Evolutionary conservation across 2,329 filamentous ascomycete genomes (phyloP).

Genomic region (Monosporascus sp.): DNA sequence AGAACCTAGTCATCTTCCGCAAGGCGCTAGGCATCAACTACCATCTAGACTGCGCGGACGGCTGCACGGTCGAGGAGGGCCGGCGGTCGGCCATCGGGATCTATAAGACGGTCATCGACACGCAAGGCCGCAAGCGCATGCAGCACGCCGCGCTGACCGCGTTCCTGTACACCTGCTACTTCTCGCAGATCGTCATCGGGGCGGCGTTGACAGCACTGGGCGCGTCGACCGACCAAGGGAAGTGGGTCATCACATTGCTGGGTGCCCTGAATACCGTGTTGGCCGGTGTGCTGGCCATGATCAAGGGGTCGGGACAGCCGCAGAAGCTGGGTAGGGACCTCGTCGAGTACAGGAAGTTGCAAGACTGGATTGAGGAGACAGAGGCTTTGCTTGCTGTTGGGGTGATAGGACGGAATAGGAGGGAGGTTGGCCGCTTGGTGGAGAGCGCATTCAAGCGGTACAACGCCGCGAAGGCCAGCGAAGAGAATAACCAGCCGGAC

Average conservation of each 20-base stretch:
- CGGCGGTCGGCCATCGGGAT: conserved; percentile 32
- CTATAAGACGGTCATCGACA: conserved; percentile 33
- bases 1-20: conserved; percentile 37
- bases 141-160: conserved; percentile 29
- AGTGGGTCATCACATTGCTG: conserved; percentile 48
- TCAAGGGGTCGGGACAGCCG: conserved; percentile 46
- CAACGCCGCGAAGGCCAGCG: conserved; percentile 35
- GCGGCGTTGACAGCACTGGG: conserved; percentile 42
- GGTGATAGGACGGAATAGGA: conserved; percentile 34
- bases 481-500: conserved; percentile 35
- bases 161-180: conserved; percentile 37
- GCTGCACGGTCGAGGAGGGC: conserved; percentile 27
- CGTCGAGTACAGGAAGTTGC: conserved; percentile 38
- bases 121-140: conserved; percentile 24
- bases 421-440: conserved; percentile 37
- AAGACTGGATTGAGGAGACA: conserved; percentile 50
- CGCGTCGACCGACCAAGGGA: conserved; percentile 39
- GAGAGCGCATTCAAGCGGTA: conserved; percentile 38
- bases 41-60: conserved; percentile 13
- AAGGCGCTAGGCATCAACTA: conserved; percentile 38
- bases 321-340: conserved; percentile 42
- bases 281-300: conserved; percentile 53
- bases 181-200: conserved; percentile 41
- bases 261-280: conserved; percentile 59
- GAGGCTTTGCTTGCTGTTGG: conserved; percentile 39